A percentile compares a stretch with the other conserved stretches of the same genome.
phyloP scores from a whole-genome alignment of 2,329 filamentous ascomycete species.

The Verticillium alfalfae region DNA sequence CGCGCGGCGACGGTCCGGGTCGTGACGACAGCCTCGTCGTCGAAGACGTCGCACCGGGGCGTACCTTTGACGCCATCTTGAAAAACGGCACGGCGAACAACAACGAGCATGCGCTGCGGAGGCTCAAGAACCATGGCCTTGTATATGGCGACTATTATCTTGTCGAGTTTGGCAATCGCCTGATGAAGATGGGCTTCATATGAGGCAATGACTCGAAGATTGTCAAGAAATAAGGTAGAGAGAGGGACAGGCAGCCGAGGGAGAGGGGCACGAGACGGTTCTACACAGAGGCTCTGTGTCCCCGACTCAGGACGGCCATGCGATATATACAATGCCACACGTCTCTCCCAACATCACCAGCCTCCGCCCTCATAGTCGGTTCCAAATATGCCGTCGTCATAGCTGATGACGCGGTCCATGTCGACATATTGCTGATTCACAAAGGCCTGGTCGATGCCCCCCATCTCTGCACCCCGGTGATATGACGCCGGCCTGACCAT shows the following conservation, averaged over 20 bases:
- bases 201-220: neutral
- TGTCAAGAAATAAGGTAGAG: neutral
- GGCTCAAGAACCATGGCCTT: slow-evolving; percentile 30
- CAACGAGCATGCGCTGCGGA: slow-evolving; percentile 19
- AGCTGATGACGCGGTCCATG: slow-evolving; percentile 16
- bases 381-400: slow-evolving; percentile 15
- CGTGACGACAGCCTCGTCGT: neutral
- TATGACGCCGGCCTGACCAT: neutral
- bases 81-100: slow-evolving; percentile 26
- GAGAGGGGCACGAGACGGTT: neutral
- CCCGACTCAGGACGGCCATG: neutral
- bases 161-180: slow-evolving; percentile 39
- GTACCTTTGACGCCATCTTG: slow-evolving; percentile 22
- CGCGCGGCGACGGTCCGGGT: neutral
- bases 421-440: slow-evolving; percentile 14
- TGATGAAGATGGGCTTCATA: slow-evolving; percentile 28
- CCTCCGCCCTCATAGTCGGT: slow-evolving; percentile 8
- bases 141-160: slow-evolving; percentile 46
- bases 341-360: slow-evolving; percentile 1
- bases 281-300: neutral
- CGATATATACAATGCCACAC: neutral
- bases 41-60: slow-evolving; percentile 1
- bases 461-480: slow-evolving; percentile 11
- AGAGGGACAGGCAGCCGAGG: neutral
- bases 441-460: slow-evolving; percentile 13